A percentile compares a stretch with the other conserved stretches of the same genome.
Conservation (phyloP, 495 filamentous ascomycete species). For the Aspergillus leporis region DNA sequence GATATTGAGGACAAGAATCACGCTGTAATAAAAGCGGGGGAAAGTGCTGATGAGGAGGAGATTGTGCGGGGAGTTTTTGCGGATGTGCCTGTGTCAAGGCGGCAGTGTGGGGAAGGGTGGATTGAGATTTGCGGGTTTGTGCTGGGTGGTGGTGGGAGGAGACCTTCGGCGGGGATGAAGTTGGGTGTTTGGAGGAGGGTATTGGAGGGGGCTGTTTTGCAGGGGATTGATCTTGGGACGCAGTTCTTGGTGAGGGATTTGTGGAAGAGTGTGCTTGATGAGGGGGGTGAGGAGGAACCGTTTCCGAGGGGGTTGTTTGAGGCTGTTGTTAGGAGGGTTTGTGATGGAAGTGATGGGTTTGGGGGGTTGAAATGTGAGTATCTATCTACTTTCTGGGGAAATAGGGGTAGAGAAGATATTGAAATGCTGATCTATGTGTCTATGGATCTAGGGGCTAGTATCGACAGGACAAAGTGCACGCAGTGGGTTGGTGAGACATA, state of each 20-base stretch:
- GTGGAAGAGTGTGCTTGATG: conserved; percentile 49
- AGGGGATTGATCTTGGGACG: conserved; percentile 43
- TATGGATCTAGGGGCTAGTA: conserved; percentile 39
- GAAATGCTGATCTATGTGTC: conserved; percentile 12
- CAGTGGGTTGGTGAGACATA: conserved; percentile 54
- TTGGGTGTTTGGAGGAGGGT: conserved; percentile 50
- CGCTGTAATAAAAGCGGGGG: neutral
- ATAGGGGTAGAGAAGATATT: neutral
- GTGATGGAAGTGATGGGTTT: conserved; percentile 23
- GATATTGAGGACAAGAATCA: conserved; percentile 11
- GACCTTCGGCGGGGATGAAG: conserved; percentile 42
- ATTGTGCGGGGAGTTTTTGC: conserved; percentile 30
- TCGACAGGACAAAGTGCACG: conserved; percentile 47
- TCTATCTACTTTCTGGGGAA: neutral
- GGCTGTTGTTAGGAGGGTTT: conserved; percentile 43
- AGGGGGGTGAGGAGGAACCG: conserved; percentile 35
- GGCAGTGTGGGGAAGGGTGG: conserved; percentile 50
- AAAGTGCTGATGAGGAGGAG: conserved; percentile 3
- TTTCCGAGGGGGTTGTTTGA: conserved; percentile 44
- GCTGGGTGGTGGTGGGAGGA: conserved; percentile 23
- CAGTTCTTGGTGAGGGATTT: conserved; percentile 51
- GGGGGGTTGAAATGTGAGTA: conserved; percentile 43
- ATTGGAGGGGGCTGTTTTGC: conserved; percentile 45
- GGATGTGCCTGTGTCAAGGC: conserved; percentile 47
- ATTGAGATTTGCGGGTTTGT: conserved; percentile 51